Evolutionary conservation across 2,329 filamentous ascomycete species (phyloP), one percentile per base, ranked within the genome.

Genomic region (Penicillium griseofulvum): DNA sequence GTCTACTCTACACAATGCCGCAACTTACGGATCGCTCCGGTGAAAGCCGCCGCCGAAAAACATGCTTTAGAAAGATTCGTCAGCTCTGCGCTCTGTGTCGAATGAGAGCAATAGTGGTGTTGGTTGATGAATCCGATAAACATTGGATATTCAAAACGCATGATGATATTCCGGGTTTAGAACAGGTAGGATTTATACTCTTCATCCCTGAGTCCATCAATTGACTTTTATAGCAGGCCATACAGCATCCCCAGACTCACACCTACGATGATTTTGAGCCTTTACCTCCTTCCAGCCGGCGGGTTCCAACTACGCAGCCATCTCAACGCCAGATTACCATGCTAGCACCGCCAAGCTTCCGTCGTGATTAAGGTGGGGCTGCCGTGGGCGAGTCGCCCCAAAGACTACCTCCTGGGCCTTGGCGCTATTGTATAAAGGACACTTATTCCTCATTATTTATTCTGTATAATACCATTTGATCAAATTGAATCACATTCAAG

Each of bases 61-160:
- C 46, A 19, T 51, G 49, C 33, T 54, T 57, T 28, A 39, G 55
- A 24, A 57, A 57, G 28, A 37, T 57, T 31, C 55, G 55, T 28
- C 41, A 54, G 36, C 26, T 57, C 22, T 57, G 50, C 14, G 26
- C 26, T 44, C 41, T 44, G 10, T 44, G 9, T 44, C 41, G 41
- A 44, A 44, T 57, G 22, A 50, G 28, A 36, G 44, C 29, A 36
- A 41, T 57, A 38, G 49, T 55, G 10, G 29, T 60, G 19, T 31
- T 60, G 3, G 44, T 45, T 24, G 49, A 57, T 31, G 36, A 39
- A 26, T 45, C 28, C n/a, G 45, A 55, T 44, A 49, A 45, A 28
- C 45, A 55, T n/a, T 60, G 55, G 52, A 55, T 60, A 34, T 60
- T 53, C 31, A 60, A 57, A 44, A 55, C 55, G 16, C 29, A 60